Base-by-base conservation (phyloP, 164 flowering plant species). In the Kalanchoe fedtschenkoi region DNA sequence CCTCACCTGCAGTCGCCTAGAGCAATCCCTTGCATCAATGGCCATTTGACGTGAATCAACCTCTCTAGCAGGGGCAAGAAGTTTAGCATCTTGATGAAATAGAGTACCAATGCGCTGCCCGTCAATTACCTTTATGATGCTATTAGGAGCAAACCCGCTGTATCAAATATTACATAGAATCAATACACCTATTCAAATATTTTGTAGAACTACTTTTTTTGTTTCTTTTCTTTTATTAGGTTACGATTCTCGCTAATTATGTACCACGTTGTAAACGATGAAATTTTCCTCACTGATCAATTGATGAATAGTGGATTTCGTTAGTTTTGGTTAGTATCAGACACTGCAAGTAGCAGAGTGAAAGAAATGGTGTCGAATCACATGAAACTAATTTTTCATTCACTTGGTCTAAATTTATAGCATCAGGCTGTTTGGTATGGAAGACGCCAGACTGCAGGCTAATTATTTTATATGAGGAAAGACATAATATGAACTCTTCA, bases 21-120 rank as follows among this genome's bases (percentile, higher is more conserved):
- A 91, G 73, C 92, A 63, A 43, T 85, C 89, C 67, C 98, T 75
- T 58, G 97, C 96, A 37, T 91, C 85, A 69, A 89, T 76, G 62
- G 97, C 96, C 95, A 88, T 87, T 54, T 87, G 86, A 60, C 88
- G 84, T 5, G 84, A 83, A 71, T 75, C 69, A 58, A 68, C 58
- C 22, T 80, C 83, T 70, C 79, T 79, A 32, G 57, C 30, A 58
- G 78, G 64, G 46, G 66, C 63, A 83, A 82, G 84, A 29, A 72
- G 51, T 69, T 78, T 81, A 69, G 98, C 85, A 79, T 91, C 87
- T 62, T 76, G 76, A 70, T 91, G 95, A 63, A 91, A 89, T 56
- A 91, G 81, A 16, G 96, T 91, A 33, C 96, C 97, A 67, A 86
- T 42, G 7, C 72, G 66, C 44, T 85, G 76, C 47, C 97, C 97